Conservation (phyloP, 768 basidiomycete genomes). For the Suillus fuscotomentosus region DNA sequence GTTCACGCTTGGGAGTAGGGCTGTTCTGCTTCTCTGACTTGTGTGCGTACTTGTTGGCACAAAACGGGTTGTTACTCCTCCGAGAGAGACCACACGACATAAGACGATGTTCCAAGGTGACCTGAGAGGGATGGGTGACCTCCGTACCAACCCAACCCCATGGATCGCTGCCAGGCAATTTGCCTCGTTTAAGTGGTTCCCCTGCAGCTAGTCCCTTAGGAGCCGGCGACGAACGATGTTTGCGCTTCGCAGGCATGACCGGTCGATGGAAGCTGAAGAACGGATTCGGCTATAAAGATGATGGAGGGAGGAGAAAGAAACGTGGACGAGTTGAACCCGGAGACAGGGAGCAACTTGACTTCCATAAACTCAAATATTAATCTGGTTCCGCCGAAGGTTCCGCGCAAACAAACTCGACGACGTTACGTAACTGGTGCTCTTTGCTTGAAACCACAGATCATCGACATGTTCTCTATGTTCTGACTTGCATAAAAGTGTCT, state of each 20-base stretch:
- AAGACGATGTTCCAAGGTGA: constrained; percentile 64
- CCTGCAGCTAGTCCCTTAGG: constrained; percentile 58
- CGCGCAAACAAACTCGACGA: not conserved
- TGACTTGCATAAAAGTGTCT: not conserved
- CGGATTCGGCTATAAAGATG: not conserved
- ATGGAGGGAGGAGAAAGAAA: constrained; percentile 1
- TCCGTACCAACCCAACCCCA: constrained; percentile 85
- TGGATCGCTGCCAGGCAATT: constrained; percentile 45
- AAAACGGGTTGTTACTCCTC: constrained; percentile 50
- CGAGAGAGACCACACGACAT: constrained; percentile 66
- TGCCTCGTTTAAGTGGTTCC: constrained; percentile 59
- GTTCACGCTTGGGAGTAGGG: constrained; percentile 8
- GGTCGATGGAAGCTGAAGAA: not conserved
- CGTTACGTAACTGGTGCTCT: not conserved
- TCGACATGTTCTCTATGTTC: not conserved
- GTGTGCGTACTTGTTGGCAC: constrained; percentile 53
- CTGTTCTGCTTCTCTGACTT: constrained; percentile 18
- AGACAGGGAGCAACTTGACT: constrained; percentile 1
- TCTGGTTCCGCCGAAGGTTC: constrained; percentile 1
- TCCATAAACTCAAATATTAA: constrained; percentile 1
- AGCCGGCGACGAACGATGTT: constrained; percentile 45
- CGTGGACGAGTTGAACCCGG: constrained; percentile 2
- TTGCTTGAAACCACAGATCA: constrained; percentile 1
- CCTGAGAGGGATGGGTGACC: constrained; percentile 52
- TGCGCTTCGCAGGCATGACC: constrained; percentile 59